Conservation (phyloP, 2,329 filamentous ascomycete species). For the Sporothrix schenckii region DNA sequence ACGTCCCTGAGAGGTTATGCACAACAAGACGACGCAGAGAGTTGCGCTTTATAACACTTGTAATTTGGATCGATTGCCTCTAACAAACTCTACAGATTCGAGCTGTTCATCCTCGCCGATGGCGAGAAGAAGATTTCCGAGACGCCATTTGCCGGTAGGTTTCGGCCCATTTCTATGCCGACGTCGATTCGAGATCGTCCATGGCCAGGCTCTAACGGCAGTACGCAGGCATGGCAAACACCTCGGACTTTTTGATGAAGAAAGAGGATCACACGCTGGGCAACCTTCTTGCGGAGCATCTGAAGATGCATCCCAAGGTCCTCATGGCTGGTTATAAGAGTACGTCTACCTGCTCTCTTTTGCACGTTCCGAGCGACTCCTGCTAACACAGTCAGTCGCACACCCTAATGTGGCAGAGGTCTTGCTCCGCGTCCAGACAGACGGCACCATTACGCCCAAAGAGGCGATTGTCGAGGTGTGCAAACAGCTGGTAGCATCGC, state of each 20-base stretch:
- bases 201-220: background rate
- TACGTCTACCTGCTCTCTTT: constrained; percentile 44
- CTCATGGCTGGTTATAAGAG: constrained; percentile 91
- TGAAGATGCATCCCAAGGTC: constrained; percentile 82
- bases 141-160: constrained; percentile 83
- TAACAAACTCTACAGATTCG: constrained; percentile 66
- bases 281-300: constrained; percentile 83
- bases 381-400: constrained; percentile 47
- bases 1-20: constrained; percentile 10
- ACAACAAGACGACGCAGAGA: background rate
- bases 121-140: constrained; percentile 94
- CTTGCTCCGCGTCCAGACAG: constrained; percentile 83
- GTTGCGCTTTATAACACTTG: background rate
- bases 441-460: constrained; percentile 84
- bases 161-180: background rate
- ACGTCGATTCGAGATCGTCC: background rate
- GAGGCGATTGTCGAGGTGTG: constrained; percentile 82
- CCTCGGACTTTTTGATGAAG: constrained; percentile 91
- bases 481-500: constrained; percentile 78
- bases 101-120: constrained; percentile 84
- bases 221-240: constrained; percentile 78
- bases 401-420: constrained; percentile 65
- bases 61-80: background rate
- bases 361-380: no score
- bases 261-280: constrained; percentile 97